Base-by-base conservation (phyloP, 1,284 basidiomycete species). In the Trichosporon inkin region DNA sequence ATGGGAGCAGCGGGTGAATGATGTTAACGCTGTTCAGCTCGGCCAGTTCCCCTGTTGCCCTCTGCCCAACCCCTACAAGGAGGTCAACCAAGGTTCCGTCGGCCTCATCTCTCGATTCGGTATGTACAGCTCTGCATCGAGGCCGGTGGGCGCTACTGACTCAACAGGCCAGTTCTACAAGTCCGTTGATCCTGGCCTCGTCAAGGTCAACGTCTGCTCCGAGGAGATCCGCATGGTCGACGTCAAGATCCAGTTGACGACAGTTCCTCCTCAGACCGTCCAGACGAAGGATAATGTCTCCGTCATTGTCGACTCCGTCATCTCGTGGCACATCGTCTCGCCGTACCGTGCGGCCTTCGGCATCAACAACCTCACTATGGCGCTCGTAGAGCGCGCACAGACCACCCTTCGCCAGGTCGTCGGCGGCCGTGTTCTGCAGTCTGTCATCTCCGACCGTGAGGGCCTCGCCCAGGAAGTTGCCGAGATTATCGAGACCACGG, bases 391-490 rank as follows among this genome's bases (percentile, higher is more conserved):
- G 79, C 88, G 94, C 71, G 91, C 94, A 1, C 93, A 97, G 79
- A 97, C 94, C 2, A 98, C 94, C 10, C 83, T 98, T 17, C 87
- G 94, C 44, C 91, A 96, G 70, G 93, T 97, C 69, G 92, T 96
- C 17, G 93, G 93, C 68, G 90, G 90, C 10, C 88, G 92, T 41
- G 87, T 78, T 14, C 74, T 84, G 24, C 82, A 84, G 67, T 75
- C 71, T 22, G 76, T 83, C 55, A 78, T 83, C 19, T 80, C 81
- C 6, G 94, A 98, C 79, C 89, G 95, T 65, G 95, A 98, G 74
- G 92, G 90, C 59, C 92, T 98, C 65, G 95, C 94, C 3, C 88
- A 88, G 71, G 94, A 97, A 78, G 94, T 97, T 59, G 92, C 91
- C 52, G 92, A 95, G 76, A 95, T 97, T 61, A 76, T 78, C 65